phyloP scores from a whole-genome alignment of 768 basidiomycete genomes.

The Tricholoma saponaceum region DNA sequence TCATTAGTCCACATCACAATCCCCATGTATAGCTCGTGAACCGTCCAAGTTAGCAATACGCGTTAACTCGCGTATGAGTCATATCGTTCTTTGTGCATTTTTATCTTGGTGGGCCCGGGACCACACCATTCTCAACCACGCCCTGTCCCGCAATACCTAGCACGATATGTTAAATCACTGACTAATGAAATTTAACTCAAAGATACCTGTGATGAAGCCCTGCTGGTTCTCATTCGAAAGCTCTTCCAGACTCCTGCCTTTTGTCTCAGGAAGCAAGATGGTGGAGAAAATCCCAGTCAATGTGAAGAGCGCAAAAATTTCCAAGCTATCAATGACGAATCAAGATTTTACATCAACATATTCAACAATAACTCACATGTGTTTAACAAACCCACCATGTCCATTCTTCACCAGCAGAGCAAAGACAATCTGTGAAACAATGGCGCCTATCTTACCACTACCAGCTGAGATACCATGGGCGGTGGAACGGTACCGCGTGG shows the following conservation, averaged over 20 bases:
- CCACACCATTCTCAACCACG: neutral
- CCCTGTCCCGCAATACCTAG: neutral
- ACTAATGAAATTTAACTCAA: neutral
- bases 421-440: conserved; percentile 78
- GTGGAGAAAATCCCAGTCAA: conserved; percentile 81
- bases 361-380: conserved; percentile 47
- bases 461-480: conserved; percentile 84
- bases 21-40: no score
- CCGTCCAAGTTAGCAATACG: no score
- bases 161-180: neutral
- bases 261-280: conserved; percentile 80
- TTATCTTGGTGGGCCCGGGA: neutral
- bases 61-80: no score
- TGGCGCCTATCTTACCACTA: conserved; percentile 78
- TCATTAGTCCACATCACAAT: no score
- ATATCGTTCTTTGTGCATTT: neutral
- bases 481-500: conserved; percentile 84
- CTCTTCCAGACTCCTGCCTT: conserved; percentile 58
- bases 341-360: conserved; percentile 3
- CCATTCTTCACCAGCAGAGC: conserved; percentile 55
- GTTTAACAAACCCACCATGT: conserved; percentile 53
- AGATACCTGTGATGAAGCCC: conserved; percentile 42
- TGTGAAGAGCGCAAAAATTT: conserved; percentile 86
- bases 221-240: conserved; percentile 71
- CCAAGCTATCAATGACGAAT: conserved; percentile 37